Conservation (phyloP, 345 rosid genomes). For the Eucalyptus marginata region DNA sequence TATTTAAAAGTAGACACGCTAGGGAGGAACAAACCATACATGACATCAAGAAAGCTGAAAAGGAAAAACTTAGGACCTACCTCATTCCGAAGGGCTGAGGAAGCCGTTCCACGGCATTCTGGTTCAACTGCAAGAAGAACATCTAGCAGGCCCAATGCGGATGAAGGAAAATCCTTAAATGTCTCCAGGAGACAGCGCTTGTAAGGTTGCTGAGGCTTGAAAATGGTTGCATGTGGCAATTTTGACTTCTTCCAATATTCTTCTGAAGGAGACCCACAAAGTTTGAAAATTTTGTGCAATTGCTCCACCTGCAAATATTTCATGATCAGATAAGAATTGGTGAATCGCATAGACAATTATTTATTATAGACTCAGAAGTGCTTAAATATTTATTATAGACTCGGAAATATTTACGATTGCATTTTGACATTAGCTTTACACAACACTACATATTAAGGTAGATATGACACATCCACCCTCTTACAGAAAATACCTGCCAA, state of each 20-base stretch:
- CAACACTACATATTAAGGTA: not conserved
- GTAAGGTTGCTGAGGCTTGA: slow-evolving; percentile 53
- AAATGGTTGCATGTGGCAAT: slow-evolving; percentile 40
- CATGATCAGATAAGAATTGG: not conserved
- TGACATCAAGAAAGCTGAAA: not conserved
- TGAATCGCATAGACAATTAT: not conserved
- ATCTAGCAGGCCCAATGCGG: slow-evolving; percentile 28
- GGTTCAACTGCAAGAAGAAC: slow-evolving; percentile 38
- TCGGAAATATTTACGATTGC: not conserved
- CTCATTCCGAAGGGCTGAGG: slow-evolving; percentile 37
- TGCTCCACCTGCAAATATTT: slow-evolving; percentile 37
- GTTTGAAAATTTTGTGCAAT: slow-evolving; percentile 52
- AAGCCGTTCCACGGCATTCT: slow-evolving; percentile 26
- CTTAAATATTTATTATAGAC: not conserved
- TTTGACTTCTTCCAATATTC: slow-evolving; percentile 50
- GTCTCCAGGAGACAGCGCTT: slow-evolving; percentile 32
- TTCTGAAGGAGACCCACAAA: slow-evolving; percentile 50
- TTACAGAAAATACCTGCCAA: not conserved
- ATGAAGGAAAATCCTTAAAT: slow-evolving; percentile 31
- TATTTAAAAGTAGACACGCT: not conserved
- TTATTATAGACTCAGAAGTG: not conserved
- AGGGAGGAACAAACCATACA: not conserved
- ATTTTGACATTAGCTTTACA: not conserved
- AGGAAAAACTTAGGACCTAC: not conserved
- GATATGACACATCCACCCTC: not conserved